Evolutionary conservation across 352 stramenopile genomes (phyloP).

Genomic region (Globisporangium splendens): DNA sequence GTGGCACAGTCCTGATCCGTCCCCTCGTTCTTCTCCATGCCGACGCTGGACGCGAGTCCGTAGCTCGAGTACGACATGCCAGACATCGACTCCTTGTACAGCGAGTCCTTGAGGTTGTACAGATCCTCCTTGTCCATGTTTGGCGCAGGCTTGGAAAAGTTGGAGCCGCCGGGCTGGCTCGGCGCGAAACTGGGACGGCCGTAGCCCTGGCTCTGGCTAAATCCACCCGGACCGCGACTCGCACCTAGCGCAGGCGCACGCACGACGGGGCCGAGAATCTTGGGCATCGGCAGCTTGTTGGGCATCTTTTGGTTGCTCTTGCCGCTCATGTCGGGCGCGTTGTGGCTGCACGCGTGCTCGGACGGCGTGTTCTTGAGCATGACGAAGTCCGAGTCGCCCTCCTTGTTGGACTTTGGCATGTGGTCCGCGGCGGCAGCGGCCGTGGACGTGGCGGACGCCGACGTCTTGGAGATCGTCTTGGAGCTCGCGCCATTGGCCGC

Average conservation of each 20-base stretch:
- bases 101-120: constrained; percentile 34
- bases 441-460: not conserved
- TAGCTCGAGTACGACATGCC: constrained; percentile 1
- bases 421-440: not conserved
- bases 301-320: not conserved
- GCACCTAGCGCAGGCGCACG: constrained; percentile 5
- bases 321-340: constrained; percentile 4
- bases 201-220: not conserved
- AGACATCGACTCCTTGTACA: constrained; percentile 30
- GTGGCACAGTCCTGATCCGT: constrained; percentile 16
- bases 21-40: constrained; percentile 1
- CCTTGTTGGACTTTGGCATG: constrained; percentile 17
- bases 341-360: constrained; percentile 20
- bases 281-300: constrained; percentile 17
- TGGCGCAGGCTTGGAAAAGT: constrained; percentile 17
- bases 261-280: constrained; percentile 16
- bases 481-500: not conserved
- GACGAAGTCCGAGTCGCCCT: constrained; percentile 13
- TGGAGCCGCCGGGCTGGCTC: constrained; percentile 12
- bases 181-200: constrained; percentile 28
- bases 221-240: constrained; percentile 14
- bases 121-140: constrained; percentile 30
- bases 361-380: constrained; percentile 22
- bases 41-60: constrained; percentile 5
- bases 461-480: constrained; percentile 7